These are phyloP conservation scores for Cladophialophora exuberans DNA, from an alignment of 2,329 filamentous ascomycete genomes.

Conservation along the genomic window DNA sequence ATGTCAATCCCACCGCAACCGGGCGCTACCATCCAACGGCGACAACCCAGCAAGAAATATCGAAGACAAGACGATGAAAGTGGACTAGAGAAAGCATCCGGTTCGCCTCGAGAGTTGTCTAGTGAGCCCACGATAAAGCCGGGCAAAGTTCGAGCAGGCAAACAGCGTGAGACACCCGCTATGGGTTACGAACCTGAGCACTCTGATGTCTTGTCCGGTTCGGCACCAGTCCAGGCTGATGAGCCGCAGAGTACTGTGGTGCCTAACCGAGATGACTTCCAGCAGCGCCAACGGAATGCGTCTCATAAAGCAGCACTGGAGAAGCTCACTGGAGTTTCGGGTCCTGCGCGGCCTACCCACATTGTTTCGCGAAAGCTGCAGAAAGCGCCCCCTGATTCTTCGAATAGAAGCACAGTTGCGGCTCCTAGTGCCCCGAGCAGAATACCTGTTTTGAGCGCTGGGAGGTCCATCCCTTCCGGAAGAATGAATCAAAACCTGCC, in stretches of 20 bases:
- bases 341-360: too few relatives aligned
- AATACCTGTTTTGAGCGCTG: conserved; percentile 22
- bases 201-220: background rate
- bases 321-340: conserved; percentile 28
- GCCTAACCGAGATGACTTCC: conserved; percentile 8
- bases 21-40: background rate
- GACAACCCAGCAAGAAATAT: conserved; percentile 19
- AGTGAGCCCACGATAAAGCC: background rate
- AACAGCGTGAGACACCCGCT: conserved; percentile 3
- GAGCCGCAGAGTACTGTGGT: conserved; percentile 1
- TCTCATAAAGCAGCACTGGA: conserved; percentile 35
- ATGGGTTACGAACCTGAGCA: background rate
- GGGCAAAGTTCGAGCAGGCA: conserved; percentile 5
- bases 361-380: conserved; percentile 7
- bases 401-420: background rate
- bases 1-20: conserved; percentile 16
- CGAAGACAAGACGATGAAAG: conserved; percentile 8
- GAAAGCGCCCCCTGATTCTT: conserved; percentile 9
- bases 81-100: conserved; percentile 1
- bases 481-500: conserved; percentile 9
- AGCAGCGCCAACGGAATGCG: conserved; percentile 29
- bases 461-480: background rate
- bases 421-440: conserved; percentile 18
- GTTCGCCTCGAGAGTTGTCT: background rate
- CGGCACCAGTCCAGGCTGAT: background rate